Conservation (phyloP, 2,329 filamentous ascomycete genomes). For the Ustilaginoidea virens region DNA sequence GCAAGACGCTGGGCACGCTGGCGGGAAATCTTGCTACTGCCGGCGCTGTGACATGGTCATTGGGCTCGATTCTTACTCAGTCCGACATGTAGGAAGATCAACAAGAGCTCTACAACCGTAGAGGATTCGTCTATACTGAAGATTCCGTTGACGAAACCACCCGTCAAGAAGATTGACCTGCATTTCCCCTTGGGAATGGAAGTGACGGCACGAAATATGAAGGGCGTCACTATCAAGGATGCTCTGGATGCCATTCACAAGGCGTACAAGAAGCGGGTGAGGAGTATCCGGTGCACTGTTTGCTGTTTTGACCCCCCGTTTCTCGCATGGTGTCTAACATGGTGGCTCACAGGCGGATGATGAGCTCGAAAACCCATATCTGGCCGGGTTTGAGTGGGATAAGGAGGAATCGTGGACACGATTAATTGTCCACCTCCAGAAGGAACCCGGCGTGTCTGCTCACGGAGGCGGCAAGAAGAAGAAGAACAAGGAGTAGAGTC, state of each 20-base stretch:
- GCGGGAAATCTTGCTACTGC: too few species aligned
- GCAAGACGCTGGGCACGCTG: too few species aligned
- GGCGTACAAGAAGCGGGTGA: constrained; percentile 88
- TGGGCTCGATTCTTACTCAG: too few species aligned
- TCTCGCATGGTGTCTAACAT: constrained; percentile 5
- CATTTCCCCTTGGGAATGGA: constrained; percentile 79
- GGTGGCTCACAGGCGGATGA: constrained; percentile 57
- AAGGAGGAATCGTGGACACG: constrained; percentile 81
- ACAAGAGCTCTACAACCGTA: constrained; percentile 61
- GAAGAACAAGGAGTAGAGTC: constrained; percentile 51
- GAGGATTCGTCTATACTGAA: constrained; percentile 79
- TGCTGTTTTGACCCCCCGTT: too few species aligned
- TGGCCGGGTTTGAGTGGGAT: constrained; percentile 94
- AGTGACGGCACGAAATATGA: constrained; percentile 78
- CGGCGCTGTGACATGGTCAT: too few species aligned
- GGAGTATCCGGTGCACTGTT: too few species aligned
- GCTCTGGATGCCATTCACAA: constrained; percentile 91
- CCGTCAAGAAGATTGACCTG: constrained; percentile 87
- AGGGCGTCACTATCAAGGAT: constrained; percentile 95
- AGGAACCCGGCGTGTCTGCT: constrained; percentile 41
- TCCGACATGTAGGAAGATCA: constrained; percentile 61
- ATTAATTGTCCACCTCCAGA: constrained; percentile 74
- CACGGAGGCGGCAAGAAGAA: constrained; percentile 42
- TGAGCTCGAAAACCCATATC: constrained; percentile 73
- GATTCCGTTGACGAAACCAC: constrained; percentile 62